A percentile compares a stretch with the other conserved stretches of the same genome.
Evolutionary conservation across 2,329 filamentous ascomycete species (phyloP).

Genomic region (Pseudocercospora fijiensis): DNA sequence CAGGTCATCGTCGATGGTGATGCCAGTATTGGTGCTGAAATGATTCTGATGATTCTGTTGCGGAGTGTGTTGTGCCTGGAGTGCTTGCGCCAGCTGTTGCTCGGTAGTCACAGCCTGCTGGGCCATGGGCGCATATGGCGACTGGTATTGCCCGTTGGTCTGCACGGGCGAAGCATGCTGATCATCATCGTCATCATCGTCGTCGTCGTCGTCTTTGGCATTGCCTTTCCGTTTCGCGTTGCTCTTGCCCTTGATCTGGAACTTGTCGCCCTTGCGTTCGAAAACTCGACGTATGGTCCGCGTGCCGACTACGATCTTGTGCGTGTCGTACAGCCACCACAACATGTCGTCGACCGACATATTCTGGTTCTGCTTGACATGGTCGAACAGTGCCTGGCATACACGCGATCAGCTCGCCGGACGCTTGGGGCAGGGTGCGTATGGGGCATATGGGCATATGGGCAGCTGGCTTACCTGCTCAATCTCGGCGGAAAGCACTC

Average conservation of each 20-base stretch:
- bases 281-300: constrained; percentile 41
- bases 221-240: constrained; percentile 25
- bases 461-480: constrained; percentile 35
- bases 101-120: constrained; percentile 30
- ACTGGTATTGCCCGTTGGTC: constrained; percentile 33
- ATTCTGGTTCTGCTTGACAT: constrained; percentile 38
- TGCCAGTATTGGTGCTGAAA: constrained; percentile 9
- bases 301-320: constrained; percentile 41
- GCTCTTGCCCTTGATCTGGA: constrained; percentile 22
- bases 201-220: constrained; percentile 28
- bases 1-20: constrained; percentile 28
- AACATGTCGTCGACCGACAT: constrained; percentile 42
- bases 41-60: constrained; percentile 21
- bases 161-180: constrained; percentile 9
- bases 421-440: background rate
- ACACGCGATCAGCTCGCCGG: constrained; percentile 7
- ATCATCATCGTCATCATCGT: constrained; percentile 21
- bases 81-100: constrained; percentile 33
- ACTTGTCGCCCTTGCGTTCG: constrained; percentile 39
- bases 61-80: constrained; percentile 21
- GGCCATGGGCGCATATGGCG: constrained; percentile 38
- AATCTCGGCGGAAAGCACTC: constrained; percentile 39
- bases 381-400: constrained; percentile 36
- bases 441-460: background rate
- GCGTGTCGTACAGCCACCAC: constrained; percentile 41